A percentile compares a stretch with the other conserved stretches of the same genome.
Conservation (phyloP, 306 rosid species). For the Lagenaria siceraria region DNA sequence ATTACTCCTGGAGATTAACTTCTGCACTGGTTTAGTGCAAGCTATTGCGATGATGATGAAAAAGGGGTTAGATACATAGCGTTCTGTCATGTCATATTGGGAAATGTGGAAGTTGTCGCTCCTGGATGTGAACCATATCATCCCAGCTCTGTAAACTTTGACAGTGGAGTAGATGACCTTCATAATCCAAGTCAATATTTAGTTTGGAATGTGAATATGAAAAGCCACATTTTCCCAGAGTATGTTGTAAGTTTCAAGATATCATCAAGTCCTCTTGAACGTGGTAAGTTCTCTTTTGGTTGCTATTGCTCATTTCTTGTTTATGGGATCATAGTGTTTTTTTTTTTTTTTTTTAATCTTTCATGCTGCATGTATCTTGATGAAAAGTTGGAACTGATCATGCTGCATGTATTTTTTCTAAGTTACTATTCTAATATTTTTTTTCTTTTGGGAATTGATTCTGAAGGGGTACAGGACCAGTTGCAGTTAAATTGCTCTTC, state of each 20-base stretch:
- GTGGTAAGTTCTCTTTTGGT: constrained; percentile 12
- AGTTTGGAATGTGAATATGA: constrained; percentile 15
- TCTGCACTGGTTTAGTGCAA: constrained; percentile 17
- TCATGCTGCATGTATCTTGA: background rate
- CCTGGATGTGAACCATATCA: constrained; percentile 15
- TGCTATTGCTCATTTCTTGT: background rate
- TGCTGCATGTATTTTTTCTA: background rate
- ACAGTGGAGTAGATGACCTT: constrained; percentile 25
- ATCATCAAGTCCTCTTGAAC: constrained; percentile 4
- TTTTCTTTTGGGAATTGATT: background rate
- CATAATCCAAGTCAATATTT: constrained; percentile 19
- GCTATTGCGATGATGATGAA: constrained; percentile 18
- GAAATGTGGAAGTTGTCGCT: constrained; percentile 17
- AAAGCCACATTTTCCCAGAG: constrained; percentile 21
- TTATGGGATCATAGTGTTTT: background rate
- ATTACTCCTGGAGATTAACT: background rate
- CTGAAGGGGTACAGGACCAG: constrained; percentile 1
- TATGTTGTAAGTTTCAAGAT: constrained; percentile 21
- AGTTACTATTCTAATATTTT: background rate
- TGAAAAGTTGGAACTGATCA: background rate
- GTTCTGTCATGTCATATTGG: constrained; percentile 21
- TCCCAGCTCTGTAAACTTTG: constrained; percentile 21
- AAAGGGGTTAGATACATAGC: constrained; percentile 18
- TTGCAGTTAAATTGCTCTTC: constrained; percentile 12
- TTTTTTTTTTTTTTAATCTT: background rate